Evolutionary conservation across 2,329 filamentous ascomycete species (phyloP).

Genomic region (Fonsecaea monophora): DNA sequence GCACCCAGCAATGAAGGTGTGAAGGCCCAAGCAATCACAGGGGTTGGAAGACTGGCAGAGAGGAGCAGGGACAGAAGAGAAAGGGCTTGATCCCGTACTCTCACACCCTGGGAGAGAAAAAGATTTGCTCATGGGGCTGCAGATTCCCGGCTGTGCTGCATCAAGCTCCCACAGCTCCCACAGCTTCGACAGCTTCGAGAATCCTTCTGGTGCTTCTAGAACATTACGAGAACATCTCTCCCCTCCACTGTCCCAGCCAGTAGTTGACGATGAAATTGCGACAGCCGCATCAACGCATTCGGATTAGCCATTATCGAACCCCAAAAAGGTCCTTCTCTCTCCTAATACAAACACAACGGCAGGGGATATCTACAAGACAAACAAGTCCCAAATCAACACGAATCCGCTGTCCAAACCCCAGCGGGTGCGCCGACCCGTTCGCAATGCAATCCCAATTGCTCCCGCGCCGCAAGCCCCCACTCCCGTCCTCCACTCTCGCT

Average conservation of each 20-base stretch:
- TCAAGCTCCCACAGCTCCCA: neutral
- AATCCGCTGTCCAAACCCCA: conserved; percentile 32
- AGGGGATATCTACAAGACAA: conserved; percentile 39
- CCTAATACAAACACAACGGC: conserved; percentile 31
- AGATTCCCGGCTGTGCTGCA: neutral
- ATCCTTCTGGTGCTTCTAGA: conserved; percentile 34
- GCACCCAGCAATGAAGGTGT: neutral
- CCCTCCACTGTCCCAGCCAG: neutral
- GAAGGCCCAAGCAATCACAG: neutral
- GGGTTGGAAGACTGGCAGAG: neutral
- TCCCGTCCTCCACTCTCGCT: neutral
- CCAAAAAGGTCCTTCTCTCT: conserved; percentile 12
- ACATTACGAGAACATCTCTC: conserved; percentile 26
- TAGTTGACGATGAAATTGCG: too few species aligned
- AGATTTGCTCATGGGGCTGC: neutral
- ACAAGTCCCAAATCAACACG: conserved; percentile 27
- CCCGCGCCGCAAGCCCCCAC: conserved; percentile 4
- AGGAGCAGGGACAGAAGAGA: neutral
- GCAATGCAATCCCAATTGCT: conserved; percentile 30
- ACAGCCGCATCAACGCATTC: conserved; percentile 14
- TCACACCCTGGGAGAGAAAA: neutral
- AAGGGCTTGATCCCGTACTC: neutral
- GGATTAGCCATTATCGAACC: conserved; percentile 19
- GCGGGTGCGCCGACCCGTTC: conserved; percentile 30
- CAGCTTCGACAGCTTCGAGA: conserved; percentile 9